These are phyloP conservation scores for Lojkania enalia DNA, from an alignment of 2,329 filamentous ascomycete genomes.

Conservation along the genomic window DNA sequence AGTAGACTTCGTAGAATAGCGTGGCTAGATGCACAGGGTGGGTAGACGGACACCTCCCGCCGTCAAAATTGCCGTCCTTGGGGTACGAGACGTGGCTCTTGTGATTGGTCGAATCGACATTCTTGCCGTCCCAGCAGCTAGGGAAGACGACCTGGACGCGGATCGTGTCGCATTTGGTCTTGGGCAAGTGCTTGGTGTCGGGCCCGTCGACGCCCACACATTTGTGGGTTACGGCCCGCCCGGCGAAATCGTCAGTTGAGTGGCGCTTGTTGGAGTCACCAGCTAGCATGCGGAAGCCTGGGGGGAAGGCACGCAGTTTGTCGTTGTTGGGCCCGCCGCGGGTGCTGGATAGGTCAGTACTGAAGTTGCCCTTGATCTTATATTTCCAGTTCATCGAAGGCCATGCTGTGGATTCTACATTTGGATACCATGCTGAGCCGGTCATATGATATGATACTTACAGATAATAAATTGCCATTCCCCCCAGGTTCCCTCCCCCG, in stretches of 20 bases:
- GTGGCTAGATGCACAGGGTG: conserved; percentile 56
- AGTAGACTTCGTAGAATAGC: conserved; percentile 60
- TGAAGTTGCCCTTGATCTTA: too few species aligned
- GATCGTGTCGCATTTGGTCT: conserved; percentile 65
- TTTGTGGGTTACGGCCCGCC: conserved; percentile 58
- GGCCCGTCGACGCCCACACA: conserved; percentile 52
- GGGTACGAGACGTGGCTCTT: conserved; percentile 67
- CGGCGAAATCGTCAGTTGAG: conserved; percentile 57
- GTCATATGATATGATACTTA: conserved; percentile 20
- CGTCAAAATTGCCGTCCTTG: conserved; percentile 10
- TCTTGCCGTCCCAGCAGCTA: conserved; percentile 52
- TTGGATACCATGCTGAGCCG: conserved; percentile 1
- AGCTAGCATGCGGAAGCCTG: conserved; percentile 68
- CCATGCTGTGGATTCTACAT: too few species aligned
- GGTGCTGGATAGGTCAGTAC: conserved; percentile 43
- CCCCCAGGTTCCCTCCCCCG: conserved; percentile 43
- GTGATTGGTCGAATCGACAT: conserved; percentile 57
- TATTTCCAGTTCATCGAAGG: too few species aligned
- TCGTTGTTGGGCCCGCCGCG: conserved; percentile 62
- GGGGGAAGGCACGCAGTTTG: conserved; percentile 67
- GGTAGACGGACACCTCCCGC: conserved; percentile 39
- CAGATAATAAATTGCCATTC: conserved; percentile 74
- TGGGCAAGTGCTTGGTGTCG: conserved; percentile 64
- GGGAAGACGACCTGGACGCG: conserved; percentile 70
- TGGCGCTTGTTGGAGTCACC: conserved; percentile 62